Conservation (phyloP, 2,329 filamentous ascomycete species). For the Cryphonectria nitschkei region DNA sequence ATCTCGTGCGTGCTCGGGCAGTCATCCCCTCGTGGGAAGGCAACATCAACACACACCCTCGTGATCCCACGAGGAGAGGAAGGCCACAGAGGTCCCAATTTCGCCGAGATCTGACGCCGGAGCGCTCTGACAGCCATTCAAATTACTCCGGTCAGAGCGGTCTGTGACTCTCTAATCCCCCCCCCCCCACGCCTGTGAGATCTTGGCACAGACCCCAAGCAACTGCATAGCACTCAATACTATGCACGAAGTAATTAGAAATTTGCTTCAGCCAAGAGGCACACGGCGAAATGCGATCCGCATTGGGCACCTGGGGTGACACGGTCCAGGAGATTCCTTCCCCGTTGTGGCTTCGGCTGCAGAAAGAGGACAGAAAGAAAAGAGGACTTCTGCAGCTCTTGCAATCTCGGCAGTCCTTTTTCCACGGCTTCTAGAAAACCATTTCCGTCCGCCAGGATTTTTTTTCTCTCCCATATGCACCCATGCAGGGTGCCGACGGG, state of each 20-base stretch:
- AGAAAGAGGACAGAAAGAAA: no score
- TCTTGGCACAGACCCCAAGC: constrained; percentile 12
- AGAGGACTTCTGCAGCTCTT: not conserved
- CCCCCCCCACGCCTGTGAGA: not conserved
- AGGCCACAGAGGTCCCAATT: not conserved
- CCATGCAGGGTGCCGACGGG: not conserved
- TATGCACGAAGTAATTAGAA: no score
- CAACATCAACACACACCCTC: constrained; percentile 9
- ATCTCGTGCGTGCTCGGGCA: not conserved
- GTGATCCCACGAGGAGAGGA: not conserved
- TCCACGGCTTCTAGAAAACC: constrained; percentile 15
- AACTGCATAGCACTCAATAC: not conserved
- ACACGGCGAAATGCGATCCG: not conserved
- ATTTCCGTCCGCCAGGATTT: not conserved
- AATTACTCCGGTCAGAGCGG: not conserved
- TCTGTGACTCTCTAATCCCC: not conserved
- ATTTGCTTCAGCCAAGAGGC: constrained; percentile 1
- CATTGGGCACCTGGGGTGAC: not conserved
- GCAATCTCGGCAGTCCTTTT: not conserved
- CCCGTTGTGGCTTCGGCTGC: not conserved
- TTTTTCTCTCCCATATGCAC: not conserved
- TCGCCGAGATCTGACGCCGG: constrained; percentile 2
- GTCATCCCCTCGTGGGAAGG: constrained; percentile 10
- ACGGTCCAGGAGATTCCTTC: not conserved
- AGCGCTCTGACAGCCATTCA: not conserved